These are phyloP conservation scores for Skeletonema grethae DNA, from an alignment of 108 stramenopile genomes.

Conservation along the genomic window DNA sequence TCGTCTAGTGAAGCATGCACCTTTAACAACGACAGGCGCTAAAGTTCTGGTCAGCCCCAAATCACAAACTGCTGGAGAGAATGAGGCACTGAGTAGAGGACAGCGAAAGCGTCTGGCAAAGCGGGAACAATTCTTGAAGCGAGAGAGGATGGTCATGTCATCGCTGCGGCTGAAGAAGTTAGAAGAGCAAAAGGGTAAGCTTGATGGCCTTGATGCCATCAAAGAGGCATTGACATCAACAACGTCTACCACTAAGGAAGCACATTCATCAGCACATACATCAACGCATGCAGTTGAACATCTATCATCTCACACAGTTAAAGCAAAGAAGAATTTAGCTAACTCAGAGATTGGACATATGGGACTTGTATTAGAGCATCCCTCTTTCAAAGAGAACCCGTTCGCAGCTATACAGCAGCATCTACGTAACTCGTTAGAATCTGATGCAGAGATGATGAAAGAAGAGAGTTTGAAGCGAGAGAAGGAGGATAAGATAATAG, in stretches of 20 bases:
- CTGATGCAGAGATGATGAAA: conserved; percentile 49
- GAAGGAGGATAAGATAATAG: conserved; percentile 25
- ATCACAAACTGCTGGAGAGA: conserved; percentile 14
- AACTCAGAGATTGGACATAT: conserved; percentile 67
- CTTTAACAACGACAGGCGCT: background rate
- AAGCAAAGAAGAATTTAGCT: conserved; percentile 58
- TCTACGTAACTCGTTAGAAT: conserved; percentile 68
- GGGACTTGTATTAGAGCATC: conserved; percentile 76
- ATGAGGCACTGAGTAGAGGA: conserved; percentile 66
- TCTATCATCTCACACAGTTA: conserved; percentile 48
- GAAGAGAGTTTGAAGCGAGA: conserved; percentile 32
- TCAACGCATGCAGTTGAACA: background rate
- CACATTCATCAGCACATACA: conserved; percentile 8
- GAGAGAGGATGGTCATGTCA: conserved; percentile 79
- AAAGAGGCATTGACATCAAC: conserved; percentile 59
- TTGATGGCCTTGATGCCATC: conserved; percentile 84
- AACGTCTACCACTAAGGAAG: background rate
- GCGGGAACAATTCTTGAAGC: conserved; percentile 76
- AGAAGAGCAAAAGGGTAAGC: conserved; percentile 76
- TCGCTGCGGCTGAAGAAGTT: conserved; percentile 60
- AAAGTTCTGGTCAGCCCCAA: conserved; percentile 1
- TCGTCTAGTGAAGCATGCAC: conserved; percentile 5
- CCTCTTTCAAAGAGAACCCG: conserved; percentile 72
- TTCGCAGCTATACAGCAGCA: conserved; percentile 82
- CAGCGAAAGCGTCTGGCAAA: conserved; percentile 81